Base-by-base conservation (phyloP, 2,329 filamentous ascomycete species). In the Microcera coccophila region DNA sequence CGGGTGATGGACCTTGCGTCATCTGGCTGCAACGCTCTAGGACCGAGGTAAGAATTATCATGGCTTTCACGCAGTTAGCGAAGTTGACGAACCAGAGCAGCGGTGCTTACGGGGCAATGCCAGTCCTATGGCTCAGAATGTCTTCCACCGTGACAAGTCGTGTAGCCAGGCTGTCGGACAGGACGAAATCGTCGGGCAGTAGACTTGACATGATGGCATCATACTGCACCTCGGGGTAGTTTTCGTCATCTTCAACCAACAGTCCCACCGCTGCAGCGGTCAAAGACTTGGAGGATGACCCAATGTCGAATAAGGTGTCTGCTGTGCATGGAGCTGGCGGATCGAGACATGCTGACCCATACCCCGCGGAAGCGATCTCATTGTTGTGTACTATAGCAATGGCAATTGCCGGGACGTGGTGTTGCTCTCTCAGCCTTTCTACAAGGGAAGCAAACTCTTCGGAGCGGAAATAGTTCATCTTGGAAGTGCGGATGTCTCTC, bases 261-360 rank as follows among this genome's bases (percentile, higher is more conserved):
- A 61, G 37, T 8, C 49, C 59, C 9, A 60, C 49, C 1, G 59
- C 44, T 1, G 54, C 58, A 2, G 55, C 59, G 2, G 58, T 61
- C 32, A 61, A 46, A 4, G 52, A 58, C 34, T 60, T 61, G 16
- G 57, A 51, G 5, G 48, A 47, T 0, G 59, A 61, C 4, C 52
- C 59, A 38, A 61, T 49, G 35, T 60, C 55, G 21, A 61, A 60
- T 5, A 61, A 44, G 20, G 57, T 60, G 17, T 61, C 54, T 1
- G 57, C 28, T 0, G 57, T 60, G 28, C 52, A 57, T 11, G 39
- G 33, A 31, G 18, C 24, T 1, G 35, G 41, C 3, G 53, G 50
- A 3, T 55, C 49, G 1, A 60, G 37, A 4, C 42, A 47, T 8
- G 54, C 52, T 11, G 39, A 29, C 21, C 59, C 58, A 24, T 55